phyloP scores from a whole-genome alignment of 371 early-diverging fungal species.

The Sporodiniella umbellata region DNA sequence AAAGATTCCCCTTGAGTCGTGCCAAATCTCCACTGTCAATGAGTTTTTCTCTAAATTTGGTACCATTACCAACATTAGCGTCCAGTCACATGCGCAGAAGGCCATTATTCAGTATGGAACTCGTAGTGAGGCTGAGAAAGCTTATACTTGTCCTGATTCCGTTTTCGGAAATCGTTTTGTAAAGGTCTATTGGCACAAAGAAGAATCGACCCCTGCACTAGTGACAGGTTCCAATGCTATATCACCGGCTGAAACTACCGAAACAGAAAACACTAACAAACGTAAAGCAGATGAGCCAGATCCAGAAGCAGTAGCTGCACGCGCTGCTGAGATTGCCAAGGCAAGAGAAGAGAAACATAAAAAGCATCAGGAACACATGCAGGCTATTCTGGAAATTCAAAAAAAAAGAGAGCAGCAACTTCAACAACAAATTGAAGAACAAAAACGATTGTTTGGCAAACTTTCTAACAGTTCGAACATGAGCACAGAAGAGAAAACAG shows the following conservation, averaged over 20 bases:
- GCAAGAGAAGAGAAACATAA: constrained; percentile 35
- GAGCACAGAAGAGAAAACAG: constrained; percentile 49
- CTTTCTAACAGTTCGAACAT: constrained; percentile 48
- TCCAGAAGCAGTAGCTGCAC: constrained; percentile 44
- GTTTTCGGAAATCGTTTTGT: constrained; percentile 89
- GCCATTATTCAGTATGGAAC: constrained; percentile 66
- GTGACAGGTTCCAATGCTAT: not conserved
- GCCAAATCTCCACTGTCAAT: constrained; percentile 63
- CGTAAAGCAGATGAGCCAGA: constrained; percentile 33
- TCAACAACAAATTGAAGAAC: constrained; percentile 58
- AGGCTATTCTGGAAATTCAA: constrained; percentile 54
- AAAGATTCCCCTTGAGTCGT: constrained; percentile 69
- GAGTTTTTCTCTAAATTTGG: constrained; percentile 77
- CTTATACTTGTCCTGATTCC: constrained; percentile 73
- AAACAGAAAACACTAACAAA: constrained; percentile 5
- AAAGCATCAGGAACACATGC: constrained; percentile 53
- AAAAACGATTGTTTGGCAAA: constrained; percentile 58
- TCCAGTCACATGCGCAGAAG: constrained; percentile 47
- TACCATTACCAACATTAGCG: constrained; percentile 64
- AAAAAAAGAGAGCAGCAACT: constrained; percentile 57
- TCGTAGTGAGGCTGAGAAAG: constrained; percentile 66
- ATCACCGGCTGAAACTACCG: no score
- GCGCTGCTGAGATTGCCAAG: constrained; percentile 43
- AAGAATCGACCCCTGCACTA: constrained; percentile 26
- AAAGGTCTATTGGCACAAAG: constrained; percentile 72